Evolutionary conservation across 352 stramenopile genomes (phyloP), one percentile per base, ranked within the genome.

Genomic region (Globisporangium irregulare): DNA sequence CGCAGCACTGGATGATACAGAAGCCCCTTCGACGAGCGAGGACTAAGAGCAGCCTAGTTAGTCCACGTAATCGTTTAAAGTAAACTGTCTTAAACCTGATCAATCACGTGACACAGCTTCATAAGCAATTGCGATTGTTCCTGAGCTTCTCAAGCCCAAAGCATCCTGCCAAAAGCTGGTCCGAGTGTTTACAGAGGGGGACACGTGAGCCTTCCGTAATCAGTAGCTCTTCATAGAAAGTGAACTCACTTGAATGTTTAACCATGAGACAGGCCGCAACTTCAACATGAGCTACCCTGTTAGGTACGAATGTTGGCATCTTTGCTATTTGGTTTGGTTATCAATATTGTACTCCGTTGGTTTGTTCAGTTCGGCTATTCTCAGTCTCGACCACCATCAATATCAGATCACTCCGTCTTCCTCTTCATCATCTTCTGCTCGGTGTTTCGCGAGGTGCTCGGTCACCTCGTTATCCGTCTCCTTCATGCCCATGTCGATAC

Each of bases 401-500:
- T 0, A 18, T 73, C 75, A 87, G 41, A 87, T 84, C 50, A 85
- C 77, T 15, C 78, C 77, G 69, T 84, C 77, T 46, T 87, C 75
- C 27, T 83, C 75, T 38, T 67, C 51, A 5, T 72, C 73, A 12
- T 73, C 41, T n/a, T 53, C 63, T 24, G 29, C 20, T 61, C 55
- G 38, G 18, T 46, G 24, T 15, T 51, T 61, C 29, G 22, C 41
- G 20, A 59, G 62, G n/a, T 38, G 7, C n/a, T 67, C 62, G 32
- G 27, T 53, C 9, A 8, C 64, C 20, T 78, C 70, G 50, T 36
- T 62, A n/a, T 72, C 32, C 4, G 76, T 78, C 12, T 61, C 77
- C 57, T 70, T 83, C 9, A 56, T 73, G 27, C 68, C 70, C 64
- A 81, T 77, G 59, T 93, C 79, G 46, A 93, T 93, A 34, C 86